These are phyloP conservation scores for Pseudocercospora macadamiae DNA, from an alignment of 2,329 filamentous ascomycete genomes.

Conservation along the genomic window DNA sequence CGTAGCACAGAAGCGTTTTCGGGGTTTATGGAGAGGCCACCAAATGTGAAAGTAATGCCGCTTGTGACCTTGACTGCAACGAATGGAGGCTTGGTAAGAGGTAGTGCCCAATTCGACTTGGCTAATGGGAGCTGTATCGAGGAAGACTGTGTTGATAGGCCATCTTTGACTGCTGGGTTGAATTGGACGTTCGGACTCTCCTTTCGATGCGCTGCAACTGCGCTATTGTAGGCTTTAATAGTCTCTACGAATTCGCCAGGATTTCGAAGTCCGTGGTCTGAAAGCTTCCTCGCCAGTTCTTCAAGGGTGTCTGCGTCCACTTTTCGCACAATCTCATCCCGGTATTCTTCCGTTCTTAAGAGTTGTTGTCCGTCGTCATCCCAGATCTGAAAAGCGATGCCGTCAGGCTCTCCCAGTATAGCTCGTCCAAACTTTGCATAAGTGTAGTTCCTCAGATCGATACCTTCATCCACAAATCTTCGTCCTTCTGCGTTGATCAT, in stretches of 20 bases:
- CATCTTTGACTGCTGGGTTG: conserved; percentile 65
- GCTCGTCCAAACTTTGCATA: conserved; percentile 67
- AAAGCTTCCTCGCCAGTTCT: conserved; percentile 58
- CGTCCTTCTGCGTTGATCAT: conserved; percentile 64
- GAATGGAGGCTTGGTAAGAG: conserved; percentile 61
- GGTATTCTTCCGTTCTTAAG: conserved; percentile 66
- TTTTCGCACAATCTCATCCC: conserved; percentile 58
- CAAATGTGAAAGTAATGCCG: conserved; percentile 71
- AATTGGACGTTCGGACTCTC: conserved; percentile 54
- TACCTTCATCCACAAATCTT: conserved; percentile 68
- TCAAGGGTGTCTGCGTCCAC: conserved; percentile 56
- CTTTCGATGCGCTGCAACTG: conserved; percentile 52
- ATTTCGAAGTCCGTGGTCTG: conserved; percentile 51
- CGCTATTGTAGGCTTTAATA: conserved; percentile 60
- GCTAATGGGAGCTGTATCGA: conserved; percentile 48
- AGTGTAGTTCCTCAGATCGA: conserved; percentile 68
- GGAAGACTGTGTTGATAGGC: conserved; percentile 62
- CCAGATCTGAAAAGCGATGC: conserved; percentile 67
- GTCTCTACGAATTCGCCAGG: conserved; percentile 55
- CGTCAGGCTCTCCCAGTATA: conserved; percentile 62
- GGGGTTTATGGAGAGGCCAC: conserved; percentile 61
- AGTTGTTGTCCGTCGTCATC: conserved; percentile 56
- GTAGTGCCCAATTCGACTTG: conserved; percentile 69
- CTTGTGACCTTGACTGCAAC: conserved; percentile 66
- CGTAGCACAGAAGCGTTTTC: conserved; percentile 58